phyloP scores from a whole-genome alignment of 1,284 basidiomycete species.

The Trichosporon ovoides region DNA sequence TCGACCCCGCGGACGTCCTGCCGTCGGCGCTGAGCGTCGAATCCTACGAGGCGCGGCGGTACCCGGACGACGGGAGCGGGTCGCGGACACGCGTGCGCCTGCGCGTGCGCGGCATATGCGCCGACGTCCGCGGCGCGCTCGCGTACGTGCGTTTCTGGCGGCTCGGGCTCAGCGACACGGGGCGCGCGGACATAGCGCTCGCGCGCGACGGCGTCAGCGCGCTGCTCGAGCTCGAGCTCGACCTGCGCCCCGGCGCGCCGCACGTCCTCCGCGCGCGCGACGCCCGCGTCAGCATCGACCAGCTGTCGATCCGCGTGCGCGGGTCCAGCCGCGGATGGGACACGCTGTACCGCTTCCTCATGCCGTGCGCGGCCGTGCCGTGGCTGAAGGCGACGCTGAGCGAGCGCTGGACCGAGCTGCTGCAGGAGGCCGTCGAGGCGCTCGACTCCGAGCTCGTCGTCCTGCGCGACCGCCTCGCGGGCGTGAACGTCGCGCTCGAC shows the following conservation, averaged over 20 bases:
- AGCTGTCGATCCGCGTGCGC: background rate
- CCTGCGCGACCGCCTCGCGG: background rate
- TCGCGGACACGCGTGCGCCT: background rate
- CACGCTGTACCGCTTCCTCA: background rate
- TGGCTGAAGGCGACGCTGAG: background rate
- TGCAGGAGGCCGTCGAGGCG: background rate
- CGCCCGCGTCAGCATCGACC: constrained; percentile 8
- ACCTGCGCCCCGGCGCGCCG: background rate
- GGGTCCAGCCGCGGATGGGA: background rate
- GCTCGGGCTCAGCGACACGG: constrained; percentile 9
- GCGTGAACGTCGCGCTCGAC: background rate
- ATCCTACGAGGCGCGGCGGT: background rate
- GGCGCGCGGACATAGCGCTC: constrained; percentile 11
- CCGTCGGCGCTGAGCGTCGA: constrained; percentile 9
- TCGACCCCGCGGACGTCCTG: constrained; percentile 14
- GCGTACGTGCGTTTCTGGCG: constrained; percentile 1
- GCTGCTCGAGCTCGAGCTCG: constrained; percentile 12
- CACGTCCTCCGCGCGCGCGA: constrained; percentile 4
- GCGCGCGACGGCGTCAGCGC: constrained; percentile 4
- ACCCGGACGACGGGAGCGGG: background rate
- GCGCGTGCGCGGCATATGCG: constrained; percentile 6
- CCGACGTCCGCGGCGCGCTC: constrained; percentile 8
- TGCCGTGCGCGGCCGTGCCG: background rate
- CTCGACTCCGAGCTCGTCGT: background rate
- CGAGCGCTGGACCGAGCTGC: background rate